Conservation (phyloP, 208 protist species). For the Trichomonas vaginalis region DNA sequence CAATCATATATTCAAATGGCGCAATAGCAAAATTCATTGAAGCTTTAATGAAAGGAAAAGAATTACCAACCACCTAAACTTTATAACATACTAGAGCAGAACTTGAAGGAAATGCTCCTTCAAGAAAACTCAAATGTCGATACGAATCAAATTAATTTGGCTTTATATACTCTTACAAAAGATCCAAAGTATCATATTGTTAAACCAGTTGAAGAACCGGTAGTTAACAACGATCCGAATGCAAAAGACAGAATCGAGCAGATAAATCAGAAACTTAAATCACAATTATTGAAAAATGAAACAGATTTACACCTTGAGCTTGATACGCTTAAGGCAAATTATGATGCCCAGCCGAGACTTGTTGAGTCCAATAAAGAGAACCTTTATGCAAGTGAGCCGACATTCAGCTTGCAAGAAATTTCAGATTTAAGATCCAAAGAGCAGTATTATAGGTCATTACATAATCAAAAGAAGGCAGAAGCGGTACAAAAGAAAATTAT, state of each 20-base stretch:
- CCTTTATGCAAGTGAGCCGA: background rate
- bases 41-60: background rate
- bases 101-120: background rate
- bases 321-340: background rate
- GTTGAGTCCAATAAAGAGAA: background rate
- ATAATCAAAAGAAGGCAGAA: background rate
- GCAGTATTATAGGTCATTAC: background rate
- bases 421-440: background rate
- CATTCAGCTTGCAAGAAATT: background rate
- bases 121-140: background rate
- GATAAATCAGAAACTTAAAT: background rate
- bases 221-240: background rate
- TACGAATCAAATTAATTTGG: background rate
- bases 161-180: background rate
- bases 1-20: background rate
- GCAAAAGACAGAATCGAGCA: background rate
- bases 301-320: background rate
- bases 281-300: background rate
- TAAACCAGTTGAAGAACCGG: background rate
- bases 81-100: background rate
- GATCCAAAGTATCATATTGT: background rate
- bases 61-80: background rate
- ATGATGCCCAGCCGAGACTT: background rate
- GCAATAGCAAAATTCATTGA: background rate
- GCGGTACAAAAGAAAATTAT: background rate